These are phyloP conservation scores for Talaromyces sp. DNA, from an alignment of 2,329 filamentous ascomycete species.

Conservation along the genomic window DNA sequence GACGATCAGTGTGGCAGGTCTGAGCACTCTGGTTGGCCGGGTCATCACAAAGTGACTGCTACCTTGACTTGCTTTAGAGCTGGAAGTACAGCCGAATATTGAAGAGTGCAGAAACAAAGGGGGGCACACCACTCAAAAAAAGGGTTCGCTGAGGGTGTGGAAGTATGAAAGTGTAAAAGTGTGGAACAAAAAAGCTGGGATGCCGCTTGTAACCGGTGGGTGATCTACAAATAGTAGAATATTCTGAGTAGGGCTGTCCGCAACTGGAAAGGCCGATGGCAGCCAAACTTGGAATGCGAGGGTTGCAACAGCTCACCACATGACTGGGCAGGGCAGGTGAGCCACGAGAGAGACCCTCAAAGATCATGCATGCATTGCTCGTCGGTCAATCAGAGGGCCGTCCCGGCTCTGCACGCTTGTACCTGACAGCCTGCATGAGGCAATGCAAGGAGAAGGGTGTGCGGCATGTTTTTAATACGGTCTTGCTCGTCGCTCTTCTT, in stretches of 20 bases:
- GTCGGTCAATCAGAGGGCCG: not conserved
- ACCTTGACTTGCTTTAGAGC: not conserved
- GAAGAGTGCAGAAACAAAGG: not conserved
- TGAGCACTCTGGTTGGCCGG: not conserved
- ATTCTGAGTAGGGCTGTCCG: constrained; percentile 2
- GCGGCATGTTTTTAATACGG: not conserved
- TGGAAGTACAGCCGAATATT: not conserved
- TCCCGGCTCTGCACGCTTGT: not conserved
- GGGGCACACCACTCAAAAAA: not conserved
- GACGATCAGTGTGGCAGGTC: not conserved
- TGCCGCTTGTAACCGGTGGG: not conserved
- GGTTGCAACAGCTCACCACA: constrained; percentile 10
- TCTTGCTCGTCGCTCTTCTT: not conserved
- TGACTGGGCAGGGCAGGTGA: constrained; percentile 2
- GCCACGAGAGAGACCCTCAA: constrained; percentile 7
- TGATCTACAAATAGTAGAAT: not conserved
- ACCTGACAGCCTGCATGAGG: constrained; percentile 11
- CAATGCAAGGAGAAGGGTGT: not conserved
- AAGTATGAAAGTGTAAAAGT: not conserved
- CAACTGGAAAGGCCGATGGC: not conserved
- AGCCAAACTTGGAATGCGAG: constrained; percentile 12
- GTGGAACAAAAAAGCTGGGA: not conserved
- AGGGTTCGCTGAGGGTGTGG: not conserved
- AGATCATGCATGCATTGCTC: constrained; percentile 10
- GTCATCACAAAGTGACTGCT: not conserved